These are phyloP conservation scores for Byssothecium circinans DNA, from an alignment of 2,329 filamentous ascomycete species.

Conservation along the genomic window DNA sequence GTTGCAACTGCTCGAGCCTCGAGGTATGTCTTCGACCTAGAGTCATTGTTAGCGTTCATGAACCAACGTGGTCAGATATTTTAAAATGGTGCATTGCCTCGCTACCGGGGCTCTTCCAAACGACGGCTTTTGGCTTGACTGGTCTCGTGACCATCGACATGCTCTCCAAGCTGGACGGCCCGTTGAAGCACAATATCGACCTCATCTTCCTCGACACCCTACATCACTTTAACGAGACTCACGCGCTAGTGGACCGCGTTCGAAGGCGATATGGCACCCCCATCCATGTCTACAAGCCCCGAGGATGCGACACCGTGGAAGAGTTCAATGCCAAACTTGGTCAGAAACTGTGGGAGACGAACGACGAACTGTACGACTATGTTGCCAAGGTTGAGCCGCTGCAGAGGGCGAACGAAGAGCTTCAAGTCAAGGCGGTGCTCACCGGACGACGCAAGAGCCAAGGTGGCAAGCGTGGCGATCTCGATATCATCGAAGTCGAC, in stretches of 20 bases:
- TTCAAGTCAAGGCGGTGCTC: slow-evolving; percentile 85
- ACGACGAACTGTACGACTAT: slow-evolving; percentile 93
- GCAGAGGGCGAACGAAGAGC: slow-evolving; percentile 83
- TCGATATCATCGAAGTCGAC: slow-evolving; percentile 91
- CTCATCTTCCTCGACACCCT: slow-evolving; percentile 59
- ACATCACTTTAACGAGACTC: slow-evolving; percentile 56
- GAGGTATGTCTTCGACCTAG: slow-evolving; percentile 53
- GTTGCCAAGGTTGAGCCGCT: slow-evolving; percentile 97
- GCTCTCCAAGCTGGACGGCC: slow-evolving; percentile 71
- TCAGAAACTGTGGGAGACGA: slow-evolving; percentile 77
- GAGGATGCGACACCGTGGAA: slow-evolving; percentile 68
- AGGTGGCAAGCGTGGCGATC: slow-evolving; percentile 85
- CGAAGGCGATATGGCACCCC: slow-evolving; percentile 74
- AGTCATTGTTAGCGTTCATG: slow-evolving; percentile 9
- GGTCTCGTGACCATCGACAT: slow-evolving; percentile 61
- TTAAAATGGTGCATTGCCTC: slow-evolving; percentile 89
- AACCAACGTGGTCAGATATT: slow-evolving; percentile 62
- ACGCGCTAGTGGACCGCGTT: slow-evolving; percentile 64
- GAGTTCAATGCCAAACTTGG: slow-evolving; percentile 86
- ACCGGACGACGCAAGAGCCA: slow-evolving; percentile 91
- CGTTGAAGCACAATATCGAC: slow-evolving; percentile 57
- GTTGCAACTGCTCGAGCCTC: slow-evolving; percentile 81
- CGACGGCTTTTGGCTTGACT: slow-evolving; percentile 55
- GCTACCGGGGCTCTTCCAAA: slow-evolving; percentile 77
- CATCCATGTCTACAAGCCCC: slow-evolving; percentile 88